Evolutionary conservation across 2,329 filamentous ascomycete genomes (phyloP), one percentile per base, ranked within the genome.

Genomic region (Hypoxylon sp.): DNA sequence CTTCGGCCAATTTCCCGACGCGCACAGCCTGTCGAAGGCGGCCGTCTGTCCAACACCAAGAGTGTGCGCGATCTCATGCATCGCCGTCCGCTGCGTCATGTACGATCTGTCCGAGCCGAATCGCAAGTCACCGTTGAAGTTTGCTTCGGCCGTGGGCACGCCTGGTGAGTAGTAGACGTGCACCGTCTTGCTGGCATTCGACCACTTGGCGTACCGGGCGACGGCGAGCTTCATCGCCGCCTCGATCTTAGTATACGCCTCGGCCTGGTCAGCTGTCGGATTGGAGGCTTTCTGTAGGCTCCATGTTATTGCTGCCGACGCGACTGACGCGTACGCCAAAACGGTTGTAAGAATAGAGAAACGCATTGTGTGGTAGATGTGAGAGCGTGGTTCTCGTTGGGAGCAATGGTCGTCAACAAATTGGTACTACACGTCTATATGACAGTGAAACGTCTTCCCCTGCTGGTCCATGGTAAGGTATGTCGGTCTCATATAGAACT

Each of bases 31-130:
- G 62, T 82, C 71, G 67, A 84, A 85, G 7, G 77, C 78, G 6
- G 73, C 68, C 3, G 82, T 83, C 75, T 82, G 80, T 0, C 83
- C 83, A n/a, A 85, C 76, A 2, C 83, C 83, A 4, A 85, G 79
- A 0, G 82, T 84, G 72, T 85, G 83, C 1, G 82, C 69, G 47
- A 84, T 83, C 75, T 85, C 83, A 70, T 85, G 83, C 72, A 85
- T 76, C 4, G 83, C 82, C 2, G 82, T 84, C 13, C 83, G 82
- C 74, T 85, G 81, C 52, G 74, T 84, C 83, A 85, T 85, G 77
- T 82, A 85, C 0, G 79, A 68, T 7, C 83, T 73, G 77, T 84
- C 78, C 11, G 78, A 76, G 4, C 82, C 83, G 73, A 85, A 85
- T 13, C 83, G 80, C n/a, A 85, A 75, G 73, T 82, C 80, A 44